Base-by-base conservation (phyloP, 2,329 filamentous ascomycete genomes). In the Magnaporthiopsis incrustans region DNA sequence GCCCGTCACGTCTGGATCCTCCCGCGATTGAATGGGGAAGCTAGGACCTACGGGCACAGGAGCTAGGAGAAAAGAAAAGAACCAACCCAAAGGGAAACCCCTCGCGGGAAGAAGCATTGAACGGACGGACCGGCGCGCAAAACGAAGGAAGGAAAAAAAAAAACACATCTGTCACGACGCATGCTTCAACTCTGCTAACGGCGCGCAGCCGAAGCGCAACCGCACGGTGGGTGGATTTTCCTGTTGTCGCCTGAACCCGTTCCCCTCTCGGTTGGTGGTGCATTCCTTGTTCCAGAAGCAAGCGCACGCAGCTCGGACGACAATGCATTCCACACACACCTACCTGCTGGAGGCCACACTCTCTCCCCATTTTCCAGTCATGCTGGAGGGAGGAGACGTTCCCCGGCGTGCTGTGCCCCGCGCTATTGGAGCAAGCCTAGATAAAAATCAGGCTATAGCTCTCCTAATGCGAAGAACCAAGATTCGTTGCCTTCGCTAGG, bases 241-340 rank as follows among this genome's bases (percentile, higher is more conserved):
- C 7, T 25, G 3, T 5, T 11, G 33, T 53, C 15, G n/a, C n/a
- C n/a, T n/a, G n/a, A n/a, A n/a, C n/a, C n/a, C n/a, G 6, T 53
- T 11, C 22, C n/a, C n/a, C 44, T 53, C 44, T n/a, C 44, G 44
- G 44, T 25, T 53, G n/a, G n/a, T 35, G 44, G 44, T 53, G 44
- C 44, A 53, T 53, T 53, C n/a, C 44, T 11, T 53, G 44, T 53
- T 53, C 44, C 44, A 53, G 44, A 53, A 53, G 44, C 44, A 53
- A 18, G 38, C 1, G 44, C 44, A 53, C 1, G 44, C 44, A 53
- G 44, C 44, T 53, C 44, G n/a, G 22, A 53, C 44, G 22, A 53
- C 44, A 25, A 53, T 53, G 44, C 44, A 53, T 53, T 53, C 44
- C 44, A 44, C 59, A 61, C 27, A 38, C 59, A 60, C 59, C 26